These are phyloP conservation scores for Coniochaeta prunicola DNA, from an alignment of 2,329 filamentous ascomycete genomes.

Conservation along the genomic window DNA sequence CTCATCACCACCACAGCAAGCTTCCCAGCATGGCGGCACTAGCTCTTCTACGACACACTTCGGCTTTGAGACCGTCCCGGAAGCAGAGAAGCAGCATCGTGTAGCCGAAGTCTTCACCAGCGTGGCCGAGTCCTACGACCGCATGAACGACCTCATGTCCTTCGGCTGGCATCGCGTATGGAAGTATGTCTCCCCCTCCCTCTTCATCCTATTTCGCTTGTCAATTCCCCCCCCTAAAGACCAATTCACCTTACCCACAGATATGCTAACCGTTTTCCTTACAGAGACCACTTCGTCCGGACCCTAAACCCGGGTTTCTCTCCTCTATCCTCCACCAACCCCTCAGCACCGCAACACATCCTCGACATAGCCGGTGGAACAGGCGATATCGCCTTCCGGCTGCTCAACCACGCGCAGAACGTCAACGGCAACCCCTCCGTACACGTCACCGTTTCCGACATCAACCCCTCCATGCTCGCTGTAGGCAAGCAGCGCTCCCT, in stretches of 20 bases:
- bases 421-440: constrained; percentile 75
- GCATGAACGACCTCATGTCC: constrained; percentile 99
- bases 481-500: constrained; percentile 78
- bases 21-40: constrained; percentile 9
- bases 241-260: too few relatives aligned
- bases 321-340: constrained; percentile 36
- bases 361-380: constrained; percentile 96
- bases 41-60: constrained; percentile 61
- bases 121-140: constrained; percentile 89
- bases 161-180: constrained; percentile 93
- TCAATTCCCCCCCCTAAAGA: too few relatives aligned
- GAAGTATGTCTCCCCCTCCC: constrained; percentile 48
- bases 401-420: constrained; percentile 79
- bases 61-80: constrained; percentile 78
- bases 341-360: constrained; percentile 56
- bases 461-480: constrained; percentile 89
- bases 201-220: not conserved
- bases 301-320: constrained; percentile 74
- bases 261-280: too few relatives aligned
- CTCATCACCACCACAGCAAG: not conserved
- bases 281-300: constrained; percentile 82
- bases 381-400: constrained; percentile 94
- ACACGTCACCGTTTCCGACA: constrained; percentile 86
- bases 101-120: constrained; percentile 90
- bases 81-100: constrained; percentile 63